Base-by-base conservation (phyloP, 352 stramenopile genomes). In the Pythium coloratum region DNA sequence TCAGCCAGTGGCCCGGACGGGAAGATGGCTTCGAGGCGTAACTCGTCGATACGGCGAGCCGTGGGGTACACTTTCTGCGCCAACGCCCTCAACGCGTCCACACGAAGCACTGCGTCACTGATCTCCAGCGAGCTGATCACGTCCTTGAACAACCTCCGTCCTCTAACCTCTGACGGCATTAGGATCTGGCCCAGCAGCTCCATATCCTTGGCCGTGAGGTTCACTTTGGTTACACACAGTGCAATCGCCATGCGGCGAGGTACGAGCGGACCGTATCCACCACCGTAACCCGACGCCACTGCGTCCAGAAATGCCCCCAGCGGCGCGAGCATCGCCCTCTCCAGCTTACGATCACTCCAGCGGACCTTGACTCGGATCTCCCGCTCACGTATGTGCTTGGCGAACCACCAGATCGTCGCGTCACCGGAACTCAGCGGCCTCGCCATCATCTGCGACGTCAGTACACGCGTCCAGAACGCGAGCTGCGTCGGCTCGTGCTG, bases 391-490 rank as follows among this genome's bases (percentile, higher is more conserved):
- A 44, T 49, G 44, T 68, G 62, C 30, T 28, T 34, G 14, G 62
- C 42, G 38, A 68, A 62, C 53, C 62, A 53, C 62, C 24, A 38
- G 33, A 68, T 68, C 54, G 62, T 32, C 26, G 40, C 33, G 42
- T 68, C 62, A 32, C 54, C 54, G 32, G 33, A 18, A 42, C 36
- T 47, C 32, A 56, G 42, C 54, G 62, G 62, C 18, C 54, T 40
- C 32, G 54, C 62, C 62, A 68, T 68, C 62, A 68, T 68, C 62
- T 62, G 54, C 42, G 62, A 68, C 44, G 62, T 58, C 18, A 68
- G 44, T 32, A 68, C 62, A 12, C 62, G 62, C 53, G 62, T 68
- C 62, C 62, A 68, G 42, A 68, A 68, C 54, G 62, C 62, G 20
- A 53, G 26, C 16, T 68, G 62, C 30, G 56, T 33, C 6, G 18